These are phyloP conservation scores for Aphanomyces invadans DNA, from an alignment of 352 stramenopile species.

Conservation along the genomic window DNA sequence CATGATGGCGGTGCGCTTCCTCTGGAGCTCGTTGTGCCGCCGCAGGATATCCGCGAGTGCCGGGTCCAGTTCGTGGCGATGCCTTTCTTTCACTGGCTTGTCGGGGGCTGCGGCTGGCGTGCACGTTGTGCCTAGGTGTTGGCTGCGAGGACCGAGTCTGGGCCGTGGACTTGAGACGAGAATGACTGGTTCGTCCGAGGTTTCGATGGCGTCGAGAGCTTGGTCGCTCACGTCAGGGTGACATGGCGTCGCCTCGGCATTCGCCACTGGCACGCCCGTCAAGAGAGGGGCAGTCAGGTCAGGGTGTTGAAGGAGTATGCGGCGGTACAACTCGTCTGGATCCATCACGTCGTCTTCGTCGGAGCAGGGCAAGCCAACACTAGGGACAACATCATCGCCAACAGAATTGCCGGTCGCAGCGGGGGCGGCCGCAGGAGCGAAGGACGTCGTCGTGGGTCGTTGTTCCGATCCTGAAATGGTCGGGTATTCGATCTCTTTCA, in stretches of 20 bases:
- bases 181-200: not conserved
- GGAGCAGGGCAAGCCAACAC: not conserved
- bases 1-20: conserved; percentile 17
- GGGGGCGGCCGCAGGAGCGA: not conserved
- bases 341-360: conserved; percentile 1
- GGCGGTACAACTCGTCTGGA: conserved; percentile 3
- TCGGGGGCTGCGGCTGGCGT: not conserved
- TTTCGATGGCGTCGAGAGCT: not conserved
- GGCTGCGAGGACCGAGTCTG: not conserved
- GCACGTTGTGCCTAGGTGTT: not conserved
- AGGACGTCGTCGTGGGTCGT: not conserved
- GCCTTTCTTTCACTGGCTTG: not conserved
- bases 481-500: not conserved
- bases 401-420: not conserved
- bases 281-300: not conserved
- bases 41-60: not conserved
- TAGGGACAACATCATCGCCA: not conserved
- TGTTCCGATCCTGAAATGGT: not conserved
- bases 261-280: not conserved
- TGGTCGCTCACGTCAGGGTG: too few species aligned
- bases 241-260: not conserved
- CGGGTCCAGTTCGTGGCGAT: not conserved
- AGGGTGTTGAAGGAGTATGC: not conserved
- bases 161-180: not conserved
- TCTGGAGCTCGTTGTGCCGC: conserved; percentile 15